Conservation (phyloP, 805 yeast genomes). For the Isabelozyma gotoi region DNA sequence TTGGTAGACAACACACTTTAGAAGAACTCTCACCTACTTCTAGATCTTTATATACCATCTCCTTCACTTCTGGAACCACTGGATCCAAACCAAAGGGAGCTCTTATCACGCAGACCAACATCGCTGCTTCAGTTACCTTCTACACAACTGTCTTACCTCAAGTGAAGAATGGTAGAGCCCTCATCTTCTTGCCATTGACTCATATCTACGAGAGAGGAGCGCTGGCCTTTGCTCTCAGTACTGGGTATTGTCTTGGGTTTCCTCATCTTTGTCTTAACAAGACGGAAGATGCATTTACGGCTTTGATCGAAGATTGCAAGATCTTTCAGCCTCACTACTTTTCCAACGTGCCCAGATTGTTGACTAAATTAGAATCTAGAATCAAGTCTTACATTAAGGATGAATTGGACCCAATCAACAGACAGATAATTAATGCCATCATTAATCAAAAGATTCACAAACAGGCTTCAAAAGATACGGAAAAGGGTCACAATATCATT, state of each 20-base stretch:
- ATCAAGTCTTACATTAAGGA: conserved; percentile 15
- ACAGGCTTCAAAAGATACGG: conserved; percentile 37
- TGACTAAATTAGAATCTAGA: conserved; percentile 36
- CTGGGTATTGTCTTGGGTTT: conserved; percentile 30
- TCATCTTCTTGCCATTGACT: conserved; percentile 35
- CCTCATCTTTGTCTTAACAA: conserved; percentile 18
- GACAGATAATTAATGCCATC: conserved; percentile 14
- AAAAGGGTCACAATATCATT: conserved; percentile 16
- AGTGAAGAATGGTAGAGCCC: conserved; percentile 8
- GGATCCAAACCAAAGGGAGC: conserved; percentile 72
- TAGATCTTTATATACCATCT: conserved; percentile 53
- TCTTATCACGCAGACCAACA: conserved; percentile 50
- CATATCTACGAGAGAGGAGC: conserved; percentile 36
- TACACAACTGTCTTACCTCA: conserved; percentile 24
- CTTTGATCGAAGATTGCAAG: conserved; percentile 30
- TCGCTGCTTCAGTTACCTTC: conserved; percentile 46
- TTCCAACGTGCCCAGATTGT: conserved; percentile 33
- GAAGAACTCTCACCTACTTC: conserved; percentile 47
- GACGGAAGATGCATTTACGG: conserved; percentile 18
- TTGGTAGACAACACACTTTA: conserved; percentile 29
- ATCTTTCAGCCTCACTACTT: conserved; percentile 26
- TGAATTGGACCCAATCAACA: conserved; percentile 4
- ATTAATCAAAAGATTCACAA: conserved; percentile 17
- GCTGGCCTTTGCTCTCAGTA: conserved; percentile 16
- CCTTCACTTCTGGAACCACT: conserved; percentile 76